Evolutionary conservation across 768 basidiomycete genomes (phyloP).

Genomic region (Naganishia vaughanmartiniae): DNA sequence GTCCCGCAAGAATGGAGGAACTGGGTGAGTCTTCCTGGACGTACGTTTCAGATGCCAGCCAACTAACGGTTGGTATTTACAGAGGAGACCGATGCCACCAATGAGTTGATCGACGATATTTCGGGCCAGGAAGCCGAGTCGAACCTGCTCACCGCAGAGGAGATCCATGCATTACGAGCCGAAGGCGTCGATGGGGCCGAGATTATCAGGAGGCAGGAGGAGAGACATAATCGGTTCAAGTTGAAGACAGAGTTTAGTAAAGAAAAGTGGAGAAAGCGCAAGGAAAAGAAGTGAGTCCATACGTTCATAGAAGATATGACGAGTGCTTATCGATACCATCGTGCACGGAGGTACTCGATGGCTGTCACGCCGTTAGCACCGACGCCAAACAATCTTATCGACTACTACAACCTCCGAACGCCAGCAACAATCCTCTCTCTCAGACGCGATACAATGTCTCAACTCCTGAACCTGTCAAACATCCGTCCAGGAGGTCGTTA

Average conservation of each 20-base stretch:
- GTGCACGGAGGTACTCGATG: constrained; percentile 69
- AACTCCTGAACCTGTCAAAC: constrained; percentile 78
- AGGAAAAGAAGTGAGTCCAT: constrained; percentile 81
- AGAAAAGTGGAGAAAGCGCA: constrained; percentile 94
- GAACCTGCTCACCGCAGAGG: constrained; percentile 68
- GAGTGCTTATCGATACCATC: neutral
- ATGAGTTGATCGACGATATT: constrained; percentile 83
- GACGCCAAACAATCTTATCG: constrained; percentile 78
- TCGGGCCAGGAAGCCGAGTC: constrained; percentile 20
- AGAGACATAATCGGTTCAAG: constrained; percentile 83
- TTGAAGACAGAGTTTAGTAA: constrained; percentile 98
- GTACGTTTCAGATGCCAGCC: neutral
- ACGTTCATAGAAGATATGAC: constrained; percentile 10
- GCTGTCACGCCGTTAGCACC: constrained; percentile 83
- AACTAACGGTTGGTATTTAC: neutral
- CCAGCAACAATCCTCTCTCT: constrained; percentile 70
- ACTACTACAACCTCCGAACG: constrained; percentile 84
- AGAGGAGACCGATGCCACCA: constrained; percentile 98
- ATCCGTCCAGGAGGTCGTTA: constrained; percentile 82
- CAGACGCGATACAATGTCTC: constrained; percentile 81
- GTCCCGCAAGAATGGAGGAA: constrained; percentile 69
- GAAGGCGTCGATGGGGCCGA: constrained; percentile 84
- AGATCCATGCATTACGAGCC: constrained; percentile 78
- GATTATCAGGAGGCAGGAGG: constrained; percentile 91
- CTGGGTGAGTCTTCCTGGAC: constrained; percentile 61